Percentiles rank a stretch among this genome's conserved stretches.
These are phyloP conservation scores for Xylaria sp. DNA, from an alignment of 2,329 filamentous ascomycete genomes.

Conservation along the genomic window DNA sequence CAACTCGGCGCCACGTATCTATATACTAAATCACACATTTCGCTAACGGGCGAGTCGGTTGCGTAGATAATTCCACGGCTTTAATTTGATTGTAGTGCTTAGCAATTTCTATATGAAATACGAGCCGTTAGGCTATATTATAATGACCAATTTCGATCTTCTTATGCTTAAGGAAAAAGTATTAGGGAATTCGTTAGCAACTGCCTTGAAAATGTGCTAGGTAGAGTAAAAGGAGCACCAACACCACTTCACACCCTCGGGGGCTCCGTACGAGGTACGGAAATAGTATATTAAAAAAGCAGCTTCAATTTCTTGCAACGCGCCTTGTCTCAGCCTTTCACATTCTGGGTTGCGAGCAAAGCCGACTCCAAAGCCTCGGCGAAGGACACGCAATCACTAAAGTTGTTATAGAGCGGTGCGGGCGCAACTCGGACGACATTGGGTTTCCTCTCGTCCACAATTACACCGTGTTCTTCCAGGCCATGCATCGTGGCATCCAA, in stretches of 20 bases:
- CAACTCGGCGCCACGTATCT: not conserved
- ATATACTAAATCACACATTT: not conserved
- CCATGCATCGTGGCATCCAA: constrained; percentile 66
- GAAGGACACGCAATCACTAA: constrained; percentile 67
- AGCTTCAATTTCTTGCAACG: not conserved
- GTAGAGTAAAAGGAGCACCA: not conserved
- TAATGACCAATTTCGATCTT: not conserved
- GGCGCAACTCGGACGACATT: constrained; percentile 78
- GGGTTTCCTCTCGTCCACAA: constrained; percentile 76
- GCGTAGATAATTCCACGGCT: not conserved
- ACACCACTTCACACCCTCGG: not conserved
- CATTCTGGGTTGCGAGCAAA: constrained; percentile 33
- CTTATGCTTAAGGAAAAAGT: not conserved
- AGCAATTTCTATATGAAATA: not conserved
- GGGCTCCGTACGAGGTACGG: not conserved
- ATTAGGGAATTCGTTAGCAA: not conserved
- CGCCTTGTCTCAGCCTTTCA: not conserved
- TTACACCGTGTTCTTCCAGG: constrained; percentile 65
- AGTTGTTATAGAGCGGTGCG: constrained; percentile 76
- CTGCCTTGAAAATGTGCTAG: not conserved
- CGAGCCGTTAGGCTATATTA: not conserved
- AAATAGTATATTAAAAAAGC: not conserved
- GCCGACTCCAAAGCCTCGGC: constrained; percentile 47
- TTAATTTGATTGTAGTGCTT: not conserved
- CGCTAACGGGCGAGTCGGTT: not conserved